Conservation (phyloP, 2,329 filamentous ascomycete genomes). For the Microsporum audouinii region DNA sequence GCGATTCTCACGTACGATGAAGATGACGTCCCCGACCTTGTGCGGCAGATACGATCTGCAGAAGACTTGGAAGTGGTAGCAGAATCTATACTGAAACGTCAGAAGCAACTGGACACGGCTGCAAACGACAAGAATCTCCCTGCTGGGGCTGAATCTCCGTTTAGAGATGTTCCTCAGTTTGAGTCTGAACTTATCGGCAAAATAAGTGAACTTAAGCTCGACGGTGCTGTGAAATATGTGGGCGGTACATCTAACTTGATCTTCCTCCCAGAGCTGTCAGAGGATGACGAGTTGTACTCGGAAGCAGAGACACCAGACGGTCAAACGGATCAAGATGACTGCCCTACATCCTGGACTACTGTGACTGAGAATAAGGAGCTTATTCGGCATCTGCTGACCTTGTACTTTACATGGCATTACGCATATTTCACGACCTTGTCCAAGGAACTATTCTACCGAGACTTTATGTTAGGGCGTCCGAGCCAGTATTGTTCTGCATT, state of each 20-base stretch:
- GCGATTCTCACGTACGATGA: slow-evolving; percentile 85
- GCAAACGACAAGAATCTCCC: slow-evolving; percentile 22
- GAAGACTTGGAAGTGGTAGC: slow-evolving; percentile 59
- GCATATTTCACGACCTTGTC: slow-evolving; percentile 88
- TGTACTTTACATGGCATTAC: slow-evolving; percentile 99
- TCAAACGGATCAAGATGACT: slow-evolving; percentile 48
- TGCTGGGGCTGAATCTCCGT: slow-evolving; percentile 28
- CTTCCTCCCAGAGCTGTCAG: slow-evolving; percentile 51
- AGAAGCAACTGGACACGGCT: slow-evolving; percentile 37
- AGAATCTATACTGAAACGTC: slow-evolving; percentile 45
- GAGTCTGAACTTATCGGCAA: slow-evolving; percentile 80
- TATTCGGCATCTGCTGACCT: slow-evolving; percentile 77
- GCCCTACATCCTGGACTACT: slow-evolving; percentile 74
- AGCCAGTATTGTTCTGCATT: slow-evolving; percentile 77
- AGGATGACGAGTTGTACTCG: slow-evolving; percentile 26
- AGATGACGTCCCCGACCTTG: slow-evolving; percentile 68
- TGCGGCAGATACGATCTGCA: slow-evolving; percentile 78
- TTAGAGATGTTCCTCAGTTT: slow-evolving; percentile 35
- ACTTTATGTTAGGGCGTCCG: slow-evolving; percentile 61
- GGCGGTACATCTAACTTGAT: slow-evolving; percentile 91
- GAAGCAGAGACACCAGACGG: slow-evolving; percentile 28
- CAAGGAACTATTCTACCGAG: slow-evolving; percentile 72
- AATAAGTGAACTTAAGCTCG: slow-evolving; percentile 81
- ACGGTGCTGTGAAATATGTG: slow-evolving; percentile 80
- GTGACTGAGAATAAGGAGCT: slow-evolving; percentile 71